Conservation (phyloP, 441 rosid genomes). For the Theobroma grandiflorum region DNA sequence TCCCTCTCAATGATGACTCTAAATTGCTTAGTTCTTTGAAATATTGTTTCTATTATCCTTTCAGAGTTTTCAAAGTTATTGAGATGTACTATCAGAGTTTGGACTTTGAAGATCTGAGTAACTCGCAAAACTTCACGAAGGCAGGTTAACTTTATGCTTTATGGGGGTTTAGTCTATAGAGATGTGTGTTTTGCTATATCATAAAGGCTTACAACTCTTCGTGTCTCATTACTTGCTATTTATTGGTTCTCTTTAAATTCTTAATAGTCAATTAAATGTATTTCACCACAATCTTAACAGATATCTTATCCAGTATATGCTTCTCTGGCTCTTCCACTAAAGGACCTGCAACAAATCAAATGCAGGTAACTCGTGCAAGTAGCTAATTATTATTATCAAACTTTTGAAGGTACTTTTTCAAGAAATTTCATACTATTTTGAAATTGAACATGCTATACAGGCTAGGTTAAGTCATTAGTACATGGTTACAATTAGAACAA, state of each 20-base stretch:
- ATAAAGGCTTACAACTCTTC: not conserved
- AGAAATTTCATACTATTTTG: too few species aligned
- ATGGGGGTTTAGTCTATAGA: not conserved
- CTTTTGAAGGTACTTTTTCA: not conserved
- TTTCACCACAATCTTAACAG: not conserved
- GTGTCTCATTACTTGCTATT: not conserved
- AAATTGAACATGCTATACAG: not conserved
- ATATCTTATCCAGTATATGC: too few species aligned
- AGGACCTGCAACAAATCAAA: not conserved
- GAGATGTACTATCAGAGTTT: not conserved
- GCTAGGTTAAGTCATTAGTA: not conserved
- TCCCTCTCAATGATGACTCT: too few species aligned
- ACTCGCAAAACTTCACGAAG: not conserved
- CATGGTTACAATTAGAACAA: too few species aligned
- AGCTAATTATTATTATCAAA: not conserved
- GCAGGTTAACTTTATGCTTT: not conserved
- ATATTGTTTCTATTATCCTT: too few species aligned
- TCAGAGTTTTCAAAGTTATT: not conserved
- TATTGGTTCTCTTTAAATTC: not conserved
- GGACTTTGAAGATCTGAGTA: not conserved
- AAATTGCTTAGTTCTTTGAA: not conserved
- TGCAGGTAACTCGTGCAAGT: not conserved
- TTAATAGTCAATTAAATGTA: not conserved
- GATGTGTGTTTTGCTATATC: not conserved
- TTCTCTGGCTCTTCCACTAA: not conserved